Base-by-base conservation (phyloP, 1,284 basidiomycete species). In the Cutaneotrichosporon sp. region DNA sequence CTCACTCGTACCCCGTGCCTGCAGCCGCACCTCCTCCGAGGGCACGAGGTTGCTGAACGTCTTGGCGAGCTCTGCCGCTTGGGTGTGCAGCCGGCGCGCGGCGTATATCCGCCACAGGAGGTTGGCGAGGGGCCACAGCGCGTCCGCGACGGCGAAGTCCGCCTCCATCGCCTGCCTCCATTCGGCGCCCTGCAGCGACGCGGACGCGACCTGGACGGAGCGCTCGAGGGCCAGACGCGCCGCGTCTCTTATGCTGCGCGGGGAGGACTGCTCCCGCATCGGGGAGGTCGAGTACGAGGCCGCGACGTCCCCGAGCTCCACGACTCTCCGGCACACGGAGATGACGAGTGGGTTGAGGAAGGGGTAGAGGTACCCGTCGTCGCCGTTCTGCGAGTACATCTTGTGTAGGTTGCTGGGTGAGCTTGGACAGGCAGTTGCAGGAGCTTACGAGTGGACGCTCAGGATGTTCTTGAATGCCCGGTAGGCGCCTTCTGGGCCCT, bases 21-120 rank as follows among this genome's bases (percentile, higher is more conserved):
- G 50, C 5, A 77, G 46, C 1, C 76, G 69, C 27, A 64, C 68
- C 6, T 72, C 67, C 58, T 78, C 76, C 7, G 59, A 38, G 4
- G 76, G 76, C 10, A 57, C 58, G 11, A 77, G 62, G 5, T 60
- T 57, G 36, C 57, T 25, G 20, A 78, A 63, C 14, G 70, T 66
- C 57, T 69, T 67, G 2, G 58, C 56, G 2, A 76, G 67, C 46
- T 73, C 73, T 4, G 71, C 65, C 2, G 76, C 67, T 61, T 77
- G 75, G 9, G 73, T 70, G 55, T 77, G 75, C 1, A 78, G 67
- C 64, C 71, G 70, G 1, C 75, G 68, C 73, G 72, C 56, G 71
- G 65, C 2, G 73, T 70, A 58, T 72, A 76, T 34, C 42, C 75
- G 59, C 65, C 71, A 78, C 10, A 78, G 62, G 20, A 72, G 66